A percentile compares a stretch with the other conserved stretches of the same genome.
phyloP scores from a whole-genome alignment of 495 filamentous ascomycete genomes.

The Penicillium desertorum region DNA sequence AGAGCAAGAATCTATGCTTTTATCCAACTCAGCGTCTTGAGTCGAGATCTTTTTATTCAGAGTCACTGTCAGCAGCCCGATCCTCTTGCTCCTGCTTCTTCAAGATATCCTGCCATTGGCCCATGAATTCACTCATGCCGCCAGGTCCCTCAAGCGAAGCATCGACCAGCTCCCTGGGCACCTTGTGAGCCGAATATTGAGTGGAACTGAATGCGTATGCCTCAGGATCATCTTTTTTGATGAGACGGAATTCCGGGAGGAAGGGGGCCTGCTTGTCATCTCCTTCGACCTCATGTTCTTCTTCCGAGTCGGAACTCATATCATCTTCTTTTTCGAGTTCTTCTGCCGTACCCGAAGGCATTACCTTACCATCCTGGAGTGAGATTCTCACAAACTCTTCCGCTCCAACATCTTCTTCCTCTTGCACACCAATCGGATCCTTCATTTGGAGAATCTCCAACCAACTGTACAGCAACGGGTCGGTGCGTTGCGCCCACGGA shows the following conservation, averaged over 20 bases:
- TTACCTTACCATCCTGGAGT: slow-evolving; percentile 31
- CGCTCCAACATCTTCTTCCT: slow-evolving; percentile 27
- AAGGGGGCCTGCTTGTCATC: slow-evolving; percentile 59
- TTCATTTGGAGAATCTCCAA: slow-evolving; percentile 73
- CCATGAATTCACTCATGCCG: slow-evolving; percentile 85
- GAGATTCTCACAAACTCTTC: slow-evolving; percentile 46
- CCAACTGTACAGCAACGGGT: slow-evolving; percentile 89
- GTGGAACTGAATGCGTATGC: slow-evolving; percentile 80
- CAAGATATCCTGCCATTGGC: slow-evolving; percentile 80
- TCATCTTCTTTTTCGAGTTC: slow-evolving; percentile 23
- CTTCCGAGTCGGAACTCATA: slow-evolving; percentile 26
- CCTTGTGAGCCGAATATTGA: slow-evolving; percentile 92
- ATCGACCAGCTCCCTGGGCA: slow-evolving; percentile 93
- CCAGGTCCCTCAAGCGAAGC: slow-evolving; percentile 63
- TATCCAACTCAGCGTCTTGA: slow-evolving; percentile 2
- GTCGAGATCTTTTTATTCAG: slow-evolving; percentile 24
- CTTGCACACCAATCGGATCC: slow-evolving; percentile 49
- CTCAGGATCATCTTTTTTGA: slow-evolving; percentile 80
- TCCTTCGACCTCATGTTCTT: slow-evolving; percentile 46
- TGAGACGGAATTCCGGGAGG: slow-evolving; percentile 74
- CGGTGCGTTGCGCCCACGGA: slow-evolving; percentile 88
- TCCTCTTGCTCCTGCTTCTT: slow-evolving; percentile 55
- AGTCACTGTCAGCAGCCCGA: slow-evolving; percentile 44
- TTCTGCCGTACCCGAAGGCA: slow-evolving; percentile 13
- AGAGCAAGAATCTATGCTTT: slow-evolving; percentile 7